phyloP scores from a whole-genome alignment of 2,329 filamentous ascomycete species.

The Sclerotinia nivalis region DNA sequence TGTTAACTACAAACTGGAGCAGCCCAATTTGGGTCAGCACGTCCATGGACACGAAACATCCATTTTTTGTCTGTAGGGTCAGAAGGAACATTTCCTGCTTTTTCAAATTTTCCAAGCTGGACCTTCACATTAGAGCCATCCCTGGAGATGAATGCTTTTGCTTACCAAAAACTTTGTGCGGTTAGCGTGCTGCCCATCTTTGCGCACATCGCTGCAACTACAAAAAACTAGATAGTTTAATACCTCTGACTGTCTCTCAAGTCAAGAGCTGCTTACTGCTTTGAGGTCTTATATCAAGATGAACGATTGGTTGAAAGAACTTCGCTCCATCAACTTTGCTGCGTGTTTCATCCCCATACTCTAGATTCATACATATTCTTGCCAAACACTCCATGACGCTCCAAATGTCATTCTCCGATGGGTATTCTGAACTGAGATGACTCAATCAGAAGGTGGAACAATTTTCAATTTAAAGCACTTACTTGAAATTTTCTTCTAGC shows the following conservation, averaged over 20 bases:
- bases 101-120: not conserved
- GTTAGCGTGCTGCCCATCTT: not conserved
- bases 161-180: not conserved
- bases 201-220: not conserved
- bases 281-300: slow-evolving; percentile 12
- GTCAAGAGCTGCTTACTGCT: not conserved
- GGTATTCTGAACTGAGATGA: not conserved
- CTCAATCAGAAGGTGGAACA: not conserved
- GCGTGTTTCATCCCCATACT: not conserved
- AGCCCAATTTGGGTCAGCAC: slow-evolving; percentile 3
- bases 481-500: not conserved
- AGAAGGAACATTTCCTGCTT: not conserved
- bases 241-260: not conserved
- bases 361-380: not conserved
- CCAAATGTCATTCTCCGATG: not conserved
- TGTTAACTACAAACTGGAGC: not conserved
- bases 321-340: no score
- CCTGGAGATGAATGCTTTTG: not conserved
- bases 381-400: not conserved
- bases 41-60: not conserved
- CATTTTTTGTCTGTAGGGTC: not conserved
- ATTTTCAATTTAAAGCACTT: not conserved
- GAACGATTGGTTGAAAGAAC: not conserved
- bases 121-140: not conserved
- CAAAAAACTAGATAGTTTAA: slow-evolving; percentile 4